Percentiles rank a stretch among this genome's conserved stretches.
Conservation (phyloP, 2,329 filamentous ascomycete species). For the Epichloe sibirici region DNA sequence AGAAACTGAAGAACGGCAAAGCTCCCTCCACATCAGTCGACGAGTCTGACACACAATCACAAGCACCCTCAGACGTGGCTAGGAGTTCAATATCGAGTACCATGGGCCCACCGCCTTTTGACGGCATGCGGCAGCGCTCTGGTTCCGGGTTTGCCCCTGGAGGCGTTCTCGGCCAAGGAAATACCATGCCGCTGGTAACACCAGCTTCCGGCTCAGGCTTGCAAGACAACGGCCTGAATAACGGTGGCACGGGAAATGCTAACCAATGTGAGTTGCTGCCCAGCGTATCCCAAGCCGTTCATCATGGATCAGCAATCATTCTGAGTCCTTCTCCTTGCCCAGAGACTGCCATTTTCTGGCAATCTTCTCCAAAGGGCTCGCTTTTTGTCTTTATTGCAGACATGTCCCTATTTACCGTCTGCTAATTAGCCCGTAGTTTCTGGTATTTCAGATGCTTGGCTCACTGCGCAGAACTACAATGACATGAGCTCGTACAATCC, state of each 20-base stretch:
- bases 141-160: slow-evolving; percentile 30
- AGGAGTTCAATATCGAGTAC: slow-evolving; percentile 44
- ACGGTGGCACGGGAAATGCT: slow-evolving; percentile 41
- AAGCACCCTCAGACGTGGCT: slow-evolving; percentile 30
- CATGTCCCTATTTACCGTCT: neutral
- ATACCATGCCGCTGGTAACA: slow-evolving; percentile 57
- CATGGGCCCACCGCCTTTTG: slow-evolving; percentile 40
- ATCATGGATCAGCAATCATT: neutral
- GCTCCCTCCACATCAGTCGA: slow-evolving; percentile 38
- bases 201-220: slow-evolving; percentile 55
- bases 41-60: slow-evolving; percentile 43
- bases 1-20: slow-evolving; percentile 57
- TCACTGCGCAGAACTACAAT: slow-evolving; percentile 70
- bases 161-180: slow-evolving; percentile 34
- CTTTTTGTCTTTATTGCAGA: neutral
- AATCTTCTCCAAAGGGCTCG: neutral
- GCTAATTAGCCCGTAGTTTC: slow-evolving; percentile 40
- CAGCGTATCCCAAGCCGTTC: slow-evolving; percentile 2
- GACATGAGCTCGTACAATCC: slow-evolving; percentile 92
- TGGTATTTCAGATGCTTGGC: slow-evolving; percentile 73
- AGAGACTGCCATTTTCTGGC: neutral
- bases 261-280: slow-evolving; percentile 51
- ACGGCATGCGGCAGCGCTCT: slow-evolving; percentile 22
- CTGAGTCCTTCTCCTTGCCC: neutral
- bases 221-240: slow-evolving; percentile 45